Conservation (phyloP, 2,329 filamentous ascomycete species). For the Diplodia scrobiculata region DNA sequence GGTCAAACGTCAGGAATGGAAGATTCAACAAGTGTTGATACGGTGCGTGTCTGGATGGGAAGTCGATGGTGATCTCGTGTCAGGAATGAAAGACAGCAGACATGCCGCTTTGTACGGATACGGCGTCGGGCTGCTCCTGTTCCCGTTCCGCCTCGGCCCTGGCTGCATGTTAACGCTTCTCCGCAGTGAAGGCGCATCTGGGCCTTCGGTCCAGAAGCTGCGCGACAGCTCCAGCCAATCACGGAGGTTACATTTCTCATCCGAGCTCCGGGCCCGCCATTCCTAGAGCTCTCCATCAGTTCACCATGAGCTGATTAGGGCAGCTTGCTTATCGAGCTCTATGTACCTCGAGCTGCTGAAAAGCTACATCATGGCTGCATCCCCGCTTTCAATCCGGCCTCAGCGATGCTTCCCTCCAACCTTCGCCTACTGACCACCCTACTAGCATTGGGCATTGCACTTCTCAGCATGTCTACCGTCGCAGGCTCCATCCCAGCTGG, state of each 20-base stretch:
- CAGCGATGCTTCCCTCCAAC: slow-evolving; percentile 11
- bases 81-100: not conserved
- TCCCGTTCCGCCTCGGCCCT: not conserved
- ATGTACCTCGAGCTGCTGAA: slow-evolving; percentile 9
- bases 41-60: not conserved
- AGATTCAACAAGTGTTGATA: slow-evolving; percentile 1
- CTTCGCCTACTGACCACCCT: slow-evolving; percentile 4
- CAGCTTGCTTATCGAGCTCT: slow-evolving; percentile 15
- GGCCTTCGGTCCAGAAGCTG: slow-evolving; percentile 2
- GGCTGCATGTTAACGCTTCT: slow-evolving; percentile 7
- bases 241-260: slow-evolving; percentile 28
- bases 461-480: slow-evolving; percentile 18
- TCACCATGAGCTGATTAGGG: slow-evolving; percentile 21
- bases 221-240: slow-evolving; percentile 11
- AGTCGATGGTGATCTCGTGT: not conserved
- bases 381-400: not conserved
- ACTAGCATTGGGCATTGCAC: slow-evolving; percentile 8
- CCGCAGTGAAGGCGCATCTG: not conserved
- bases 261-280: slow-evolving; percentile 23
- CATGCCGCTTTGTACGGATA: not conserved
- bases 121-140: not conserved
- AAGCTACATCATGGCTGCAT: slow-evolving; percentile 5
- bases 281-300: slow-evolving; percentile 13
- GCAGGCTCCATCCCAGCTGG: slow-evolving; percentile 11
- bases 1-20: not conserved